Conservation (phyloP, 1,139 yeast genomes). For the Saccharomyces hybrid region DNA sequence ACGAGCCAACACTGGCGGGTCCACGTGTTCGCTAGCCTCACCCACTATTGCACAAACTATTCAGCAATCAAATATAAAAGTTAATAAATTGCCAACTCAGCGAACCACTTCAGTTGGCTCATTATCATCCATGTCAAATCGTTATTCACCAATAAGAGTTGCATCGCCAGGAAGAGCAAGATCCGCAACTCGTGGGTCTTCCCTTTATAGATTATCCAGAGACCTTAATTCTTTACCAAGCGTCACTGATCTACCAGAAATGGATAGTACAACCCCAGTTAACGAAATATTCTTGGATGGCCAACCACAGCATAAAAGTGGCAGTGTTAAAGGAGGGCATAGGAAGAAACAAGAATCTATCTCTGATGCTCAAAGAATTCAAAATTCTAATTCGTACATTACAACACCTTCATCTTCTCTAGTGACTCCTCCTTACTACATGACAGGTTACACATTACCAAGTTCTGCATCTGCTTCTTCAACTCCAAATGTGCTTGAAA, state of each 20-base stretch:
- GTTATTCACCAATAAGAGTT: slow-evolving; percentile 28
- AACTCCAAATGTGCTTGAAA: slow-evolving; percentile 19
- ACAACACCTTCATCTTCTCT: slow-evolving; percentile 16
- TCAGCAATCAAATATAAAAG: slow-evolving; percentile 6
- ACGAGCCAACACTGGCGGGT: slow-evolving; percentile 29
- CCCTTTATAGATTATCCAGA: slow-evolving; percentile 22
- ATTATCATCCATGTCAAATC: slow-evolving; percentile 19
- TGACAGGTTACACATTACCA: slow-evolving; percentile 15
- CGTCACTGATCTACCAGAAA: slow-evolving; percentile 6
- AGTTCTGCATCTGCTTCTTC: slow-evolving; percentile 23
- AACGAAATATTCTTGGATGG: slow-evolving; percentile 19
- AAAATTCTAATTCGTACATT: slow-evolving; percentile 8
- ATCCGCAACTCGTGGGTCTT: slow-evolving; percentile 24
- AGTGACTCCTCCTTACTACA: slow-evolving; percentile 20
- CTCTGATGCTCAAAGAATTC: slow-evolving; percentile 19
- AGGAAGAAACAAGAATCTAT: slow-evolving; percentile 25
- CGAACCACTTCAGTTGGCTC: slow-evolving; percentile 24
- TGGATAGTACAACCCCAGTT: slow-evolving; percentile 3
- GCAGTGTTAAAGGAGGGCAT: slow-evolving; percentile 10
- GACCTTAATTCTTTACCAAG: slow-evolving; percentile 15
- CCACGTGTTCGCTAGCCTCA: slow-evolving; percentile 14
- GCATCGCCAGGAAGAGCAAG: slow-evolving; percentile 29
- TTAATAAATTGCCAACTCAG: slow-evolving; percentile 9
- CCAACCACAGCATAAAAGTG: slow-evolving; percentile 9
- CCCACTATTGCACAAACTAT: slow-evolving; percentile 1